Percentiles rank a stretch among this genome's conserved stretches.
These are phyloP conservation scores for Santalum album DNA, from an alignment of 164 flowering plant species.

Conservation along the genomic window DNA sequence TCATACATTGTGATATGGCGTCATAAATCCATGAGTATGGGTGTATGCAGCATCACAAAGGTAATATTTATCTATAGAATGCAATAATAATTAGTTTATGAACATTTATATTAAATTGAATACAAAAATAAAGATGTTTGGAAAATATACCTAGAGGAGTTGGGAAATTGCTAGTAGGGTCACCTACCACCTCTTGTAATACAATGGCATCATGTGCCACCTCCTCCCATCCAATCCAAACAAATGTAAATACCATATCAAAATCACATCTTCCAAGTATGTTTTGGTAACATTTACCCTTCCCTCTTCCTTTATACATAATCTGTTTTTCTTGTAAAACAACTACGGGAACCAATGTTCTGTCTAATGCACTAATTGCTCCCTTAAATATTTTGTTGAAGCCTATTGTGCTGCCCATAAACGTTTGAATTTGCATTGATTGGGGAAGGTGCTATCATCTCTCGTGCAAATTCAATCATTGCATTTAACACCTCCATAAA, in stretches of 20 bases:
- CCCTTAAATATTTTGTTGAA: background rate
- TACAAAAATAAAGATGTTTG: no score
- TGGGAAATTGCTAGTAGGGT: background rate
- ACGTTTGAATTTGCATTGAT: background rate
- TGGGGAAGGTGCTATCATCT: background rate
- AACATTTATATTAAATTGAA: no score
- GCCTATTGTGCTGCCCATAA: background rate
- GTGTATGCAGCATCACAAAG: no score
- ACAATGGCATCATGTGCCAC: background rate
- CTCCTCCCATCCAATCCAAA: slow-evolving; percentile 1
- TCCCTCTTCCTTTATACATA: background rate
- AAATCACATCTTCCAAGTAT: background rate
- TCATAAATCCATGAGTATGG: no score
- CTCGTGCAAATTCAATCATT: background rate
- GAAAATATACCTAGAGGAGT: no score
- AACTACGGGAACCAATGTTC: background rate
- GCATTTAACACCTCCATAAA: background rate
- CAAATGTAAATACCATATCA: slow-evolving; percentile 1
- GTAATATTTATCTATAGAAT: no score
- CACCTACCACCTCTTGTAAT: background rate
- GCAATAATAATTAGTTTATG: no score
- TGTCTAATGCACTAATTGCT: background rate
- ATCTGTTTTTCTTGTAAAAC: background rate
- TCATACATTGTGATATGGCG: background rate
- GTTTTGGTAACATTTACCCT: background rate